Evolutionary conservation across 352 stramenopile species (phyloP).

Genomic region (Albugo laibachii): DNA sequence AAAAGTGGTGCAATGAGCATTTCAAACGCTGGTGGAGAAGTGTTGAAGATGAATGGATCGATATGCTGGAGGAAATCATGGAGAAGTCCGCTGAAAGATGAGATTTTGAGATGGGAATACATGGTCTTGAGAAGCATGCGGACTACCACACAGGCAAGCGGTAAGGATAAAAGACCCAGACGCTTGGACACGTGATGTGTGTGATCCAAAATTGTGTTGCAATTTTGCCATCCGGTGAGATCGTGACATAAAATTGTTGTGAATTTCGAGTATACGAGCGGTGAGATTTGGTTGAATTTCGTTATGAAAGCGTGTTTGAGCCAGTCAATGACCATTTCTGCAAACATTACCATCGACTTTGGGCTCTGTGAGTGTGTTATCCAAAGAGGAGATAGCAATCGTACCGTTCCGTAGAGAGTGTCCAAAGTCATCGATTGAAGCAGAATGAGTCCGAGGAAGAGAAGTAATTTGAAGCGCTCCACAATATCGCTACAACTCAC

Average conservation of each 20-base stretch:
- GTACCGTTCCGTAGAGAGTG: conserved; percentile 52
- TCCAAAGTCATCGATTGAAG: conserved; percentile 70
- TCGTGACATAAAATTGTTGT: conserved; percentile 87
- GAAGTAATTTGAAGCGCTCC: conserved; percentile 93
- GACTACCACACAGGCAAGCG: conserved; percentile 86
- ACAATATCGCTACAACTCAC: conserved; percentile 94
- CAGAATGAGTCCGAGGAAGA: conserved; percentile 92
- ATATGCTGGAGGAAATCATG: neutral
- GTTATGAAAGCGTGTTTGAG: conserved; percentile 99
- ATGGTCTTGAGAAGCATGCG: conserved; percentile 58
- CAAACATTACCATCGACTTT: conserved; percentile 68
- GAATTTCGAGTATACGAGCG: conserved; percentile 90
- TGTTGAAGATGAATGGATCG: too few species aligned
- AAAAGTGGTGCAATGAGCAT: too few species aligned
- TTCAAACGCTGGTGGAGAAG: too few species aligned
- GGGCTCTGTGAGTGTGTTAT: neutral
- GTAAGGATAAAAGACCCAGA: conserved; percentile 86
- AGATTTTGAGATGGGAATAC: conserved; percentile 16
- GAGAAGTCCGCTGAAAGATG: conserved; percentile 3
- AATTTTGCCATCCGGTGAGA: conserved; percentile 84
- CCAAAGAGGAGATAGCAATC: neutral
- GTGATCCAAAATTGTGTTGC: conserved; percentile 84
- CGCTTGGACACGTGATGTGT: conserved; percentile 87
- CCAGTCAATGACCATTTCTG: conserved; percentile 94
- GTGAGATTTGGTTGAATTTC: conserved; percentile 96